Base-by-base conservation (phyloP, 139 green algal genomes). In the Tetradesmus lagerheimii region DNA sequence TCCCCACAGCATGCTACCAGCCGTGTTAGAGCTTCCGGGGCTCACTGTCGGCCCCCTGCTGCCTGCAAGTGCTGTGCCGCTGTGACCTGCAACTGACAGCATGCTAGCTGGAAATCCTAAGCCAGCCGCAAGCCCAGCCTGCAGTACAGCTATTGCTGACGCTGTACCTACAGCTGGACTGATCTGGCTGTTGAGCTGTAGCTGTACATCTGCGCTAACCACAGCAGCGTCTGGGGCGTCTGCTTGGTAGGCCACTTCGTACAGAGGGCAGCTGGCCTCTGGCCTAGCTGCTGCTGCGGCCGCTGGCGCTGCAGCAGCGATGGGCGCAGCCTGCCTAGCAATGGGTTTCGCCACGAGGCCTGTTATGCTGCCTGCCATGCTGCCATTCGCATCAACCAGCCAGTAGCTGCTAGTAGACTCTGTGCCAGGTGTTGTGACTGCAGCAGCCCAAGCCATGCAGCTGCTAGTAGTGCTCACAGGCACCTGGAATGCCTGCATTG, bases 131-230 rank as follows among this genome's bases (percentile, higher is more conserved):
- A 66, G 74, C 62, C 77, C 62, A n/a, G 35, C 4, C 66, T 81
- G 67, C 1, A 79, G 66, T n/a, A 71, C 16, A 37, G 85, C 67
- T 39, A 79, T 31, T 64, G 38, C 38, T 83, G 77, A 95, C 15
- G 95, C 89, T 12, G 92, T 89, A 20, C 93, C 95, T n/a, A 94
- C 93, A 66, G 92, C 93, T 43, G 95, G 90, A 88, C 35, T 39
- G 35, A n/a, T 23, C 95, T 18, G 93, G 95, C 43, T 97, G 81
- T 74, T 97, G 80, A 37, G 27, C 39, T 85, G 25, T 5, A 62
- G 76, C 37, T 82, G 37, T 9, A 15, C n/a, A 39, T 38, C 67
- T 27, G 67, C 23, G 67, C n/a, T 78, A n/a, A 78, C 11, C 0
- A 27, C n/a, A 34, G 47, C 35, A 41, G 16, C 18, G 15, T 75